Base-by-base conservation (phyloP, 2,329 filamentous ascomycete species). In the Grosmannia clavigera region DNA sequence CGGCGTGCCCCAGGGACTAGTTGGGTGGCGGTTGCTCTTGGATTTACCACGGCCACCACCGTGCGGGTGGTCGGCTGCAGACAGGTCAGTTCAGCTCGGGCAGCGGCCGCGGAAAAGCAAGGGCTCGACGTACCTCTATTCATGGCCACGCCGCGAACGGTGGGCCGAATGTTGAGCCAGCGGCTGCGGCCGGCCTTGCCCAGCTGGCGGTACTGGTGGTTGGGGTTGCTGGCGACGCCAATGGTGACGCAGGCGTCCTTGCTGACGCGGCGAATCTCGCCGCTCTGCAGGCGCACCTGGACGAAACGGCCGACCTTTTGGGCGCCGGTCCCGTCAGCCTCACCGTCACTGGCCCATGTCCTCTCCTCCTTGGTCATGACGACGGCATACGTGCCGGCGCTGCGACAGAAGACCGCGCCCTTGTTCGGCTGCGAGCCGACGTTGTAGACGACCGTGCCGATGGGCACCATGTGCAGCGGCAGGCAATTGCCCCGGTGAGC, bases 41-140 rank as follows among this genome's bases (percentile, higher is more conserved):
- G 91, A 96, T 78, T 99, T 99, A 78, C 94, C 94, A 81, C 95
- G 85, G 75, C 94, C 94, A 88, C 94, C 94, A 82, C 94, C 94
- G 74, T 99, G 94, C 70, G 94, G 94, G 81, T 99, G 94, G 70
- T 99, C 94, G 68, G 85, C 88, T 84, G 68, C 53, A 63, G 12
- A 57, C 19, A 31, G 27, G 22, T 22, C 22, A 22, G 22, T 22
- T 22, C 22, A 22, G 22, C 38, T 40, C 11, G 6, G 11, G 38
- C 38, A 12, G 38, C 14, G 9, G 14, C 9, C 11, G 12, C 10
- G 14, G 38, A 9, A 59, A 33, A 38, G 19, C 29, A n/a, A n/a
- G 9, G 9, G 3, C 12, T 19, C 25, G 9, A 14, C 16, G 70
- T 76, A 90, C 88, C 84, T 72, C 92, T 91, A 78, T 99, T 99